These are phyloP conservation scores for Pythium periplocum DNA, from an alignment of 352 stramenopile genomes.

Conservation along the genomic window DNA sequence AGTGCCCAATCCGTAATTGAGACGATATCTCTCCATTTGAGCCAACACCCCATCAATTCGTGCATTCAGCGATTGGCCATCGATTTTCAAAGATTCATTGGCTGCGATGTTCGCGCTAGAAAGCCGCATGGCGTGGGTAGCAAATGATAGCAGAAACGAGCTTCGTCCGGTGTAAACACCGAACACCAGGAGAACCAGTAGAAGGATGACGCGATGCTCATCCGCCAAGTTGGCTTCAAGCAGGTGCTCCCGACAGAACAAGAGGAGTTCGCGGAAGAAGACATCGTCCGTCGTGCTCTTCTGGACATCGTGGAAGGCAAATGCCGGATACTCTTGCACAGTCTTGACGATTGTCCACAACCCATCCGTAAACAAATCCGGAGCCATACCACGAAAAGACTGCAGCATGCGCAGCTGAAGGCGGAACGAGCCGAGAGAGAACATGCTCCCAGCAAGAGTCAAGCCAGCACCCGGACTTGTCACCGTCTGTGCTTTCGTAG, in stretches of 20 bases:
- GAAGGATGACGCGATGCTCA: conserved; percentile 24
- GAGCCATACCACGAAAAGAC: conserved; percentile 35
- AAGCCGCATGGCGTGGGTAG: conserved; percentile 3
- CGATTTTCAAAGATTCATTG: background rate
- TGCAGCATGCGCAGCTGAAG: conserved; percentile 68
- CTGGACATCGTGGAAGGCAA: conserved; percentile 28
- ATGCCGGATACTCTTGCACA: conserved; percentile 50
- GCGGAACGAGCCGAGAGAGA: conserved; percentile 46
- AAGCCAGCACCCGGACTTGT: conserved; percentile 18
- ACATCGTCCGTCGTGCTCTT: conserved; percentile 24
- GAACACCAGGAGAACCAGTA: conserved; percentile 49
- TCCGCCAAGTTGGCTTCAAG: conserved; percentile 6
- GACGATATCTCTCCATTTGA: conserved; percentile 45
- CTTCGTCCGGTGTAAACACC: conserved; percentile 51
- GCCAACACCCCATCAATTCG: conserved; percentile 37
- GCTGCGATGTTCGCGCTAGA: no score
- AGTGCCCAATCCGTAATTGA: conserved; percentile 47
- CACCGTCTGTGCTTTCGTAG: conserved; percentile 2
- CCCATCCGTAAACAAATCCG: conserved; percentile 47
- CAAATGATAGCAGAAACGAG: conserved; percentile 49
- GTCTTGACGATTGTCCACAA: conserved; percentile 46
- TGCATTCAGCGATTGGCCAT: conserved; percentile 23
- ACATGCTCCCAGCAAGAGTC: conserved; percentile 22
- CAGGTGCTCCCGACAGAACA: conserved; percentile 44
- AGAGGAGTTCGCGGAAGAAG: conserved; percentile 35